phyloP scores from a whole-genome alignment of 2,329 filamentous ascomycete species.

The Ophiostoma perfectum region DNA sequence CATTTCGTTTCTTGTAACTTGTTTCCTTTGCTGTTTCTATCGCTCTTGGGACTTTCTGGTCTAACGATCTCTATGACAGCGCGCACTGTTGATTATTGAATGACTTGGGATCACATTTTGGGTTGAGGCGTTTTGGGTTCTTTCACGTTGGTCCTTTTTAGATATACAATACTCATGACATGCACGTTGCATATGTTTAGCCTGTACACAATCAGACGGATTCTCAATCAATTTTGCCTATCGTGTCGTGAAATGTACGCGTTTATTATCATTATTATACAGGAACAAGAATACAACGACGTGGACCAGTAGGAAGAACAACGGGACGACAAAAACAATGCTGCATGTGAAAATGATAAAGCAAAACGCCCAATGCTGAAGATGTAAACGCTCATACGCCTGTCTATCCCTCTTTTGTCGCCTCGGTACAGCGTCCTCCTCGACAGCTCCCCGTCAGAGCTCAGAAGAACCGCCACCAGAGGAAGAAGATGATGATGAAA shows the following conservation, averaged over 20 bases:
- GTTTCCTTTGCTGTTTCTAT: background rate
- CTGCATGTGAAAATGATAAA: background rate
- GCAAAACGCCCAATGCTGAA: background rate
- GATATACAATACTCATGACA: background rate
- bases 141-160: background rate
- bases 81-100: slow-evolving; percentile 4
- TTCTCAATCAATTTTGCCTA: background rate
- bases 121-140: background rate
- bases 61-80: slow-evolving; percentile 10
- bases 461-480: slow-evolving; percentile 91
- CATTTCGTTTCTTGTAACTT: background rate
- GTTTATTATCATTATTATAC: background rate
- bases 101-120: background rate
- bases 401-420: background rate
- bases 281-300: background rate
- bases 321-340: background rate
- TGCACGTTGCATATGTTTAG: background rate
- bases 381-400: slow-evolving; percentile 5
- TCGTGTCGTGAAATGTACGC: background rate
- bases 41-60: background rate
- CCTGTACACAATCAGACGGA: background rate
- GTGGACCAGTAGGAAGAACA: background rate
- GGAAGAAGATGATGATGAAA: slow-evolving; percentile 75
- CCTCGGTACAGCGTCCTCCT: no score
- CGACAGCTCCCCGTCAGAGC: background rate